Evolutionary conservation across 2,329 filamentous ascomycete species (phyloP).

Genomic region (Mollisiaceae sp.): DNA sequence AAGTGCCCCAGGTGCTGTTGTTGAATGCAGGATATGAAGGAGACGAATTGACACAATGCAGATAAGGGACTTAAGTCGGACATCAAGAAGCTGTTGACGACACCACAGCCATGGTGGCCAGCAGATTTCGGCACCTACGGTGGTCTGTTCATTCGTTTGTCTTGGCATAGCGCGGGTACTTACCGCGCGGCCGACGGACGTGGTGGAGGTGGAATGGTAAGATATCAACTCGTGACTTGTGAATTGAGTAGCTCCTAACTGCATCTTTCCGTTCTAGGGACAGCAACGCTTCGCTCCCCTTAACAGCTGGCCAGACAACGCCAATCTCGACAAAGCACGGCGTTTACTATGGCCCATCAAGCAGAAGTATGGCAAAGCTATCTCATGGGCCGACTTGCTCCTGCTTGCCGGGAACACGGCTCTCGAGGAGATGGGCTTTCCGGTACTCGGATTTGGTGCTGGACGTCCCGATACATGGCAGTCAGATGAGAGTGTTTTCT

Average conservation of each 20-base stretch:
- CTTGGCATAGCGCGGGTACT: conserved; percentile 66
- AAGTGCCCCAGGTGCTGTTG: conserved; percentile 35
- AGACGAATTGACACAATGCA: conserved; percentile 20
- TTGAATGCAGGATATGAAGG: conserved; percentile 2
- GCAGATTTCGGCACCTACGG: conserved; percentile 67
- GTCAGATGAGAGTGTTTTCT: conserved; percentile 65
- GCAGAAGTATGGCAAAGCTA: conserved; percentile 66
- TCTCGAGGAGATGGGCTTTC: conserved; percentile 63
- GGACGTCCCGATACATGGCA: conserved; percentile 63
- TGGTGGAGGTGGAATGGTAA: conserved; percentile 57
- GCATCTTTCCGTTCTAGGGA: conserved; percentile 42
- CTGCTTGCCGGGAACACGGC: conserved; percentile 64
- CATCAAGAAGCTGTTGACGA: conserved; percentile 59
- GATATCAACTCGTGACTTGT: not conserved
- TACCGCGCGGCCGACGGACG: conserved; percentile 64
- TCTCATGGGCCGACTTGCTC: conserved; percentile 65
- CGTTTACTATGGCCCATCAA: conserved; percentile 66
- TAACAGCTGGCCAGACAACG: conserved; percentile 68
- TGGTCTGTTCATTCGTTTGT: conserved; percentile 63
- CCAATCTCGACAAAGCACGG: conserved; percentile 64
- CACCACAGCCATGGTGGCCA: conserved; percentile 66
- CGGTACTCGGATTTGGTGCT: conserved; percentile 61
- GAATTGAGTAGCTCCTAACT: not conserved
- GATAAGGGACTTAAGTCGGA: conserved; percentile 59
- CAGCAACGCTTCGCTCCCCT: conserved; percentile 66